phyloP scores from a whole-genome alignment of 164 flowering plant genomes.

The Aristolochia californica region DNA sequence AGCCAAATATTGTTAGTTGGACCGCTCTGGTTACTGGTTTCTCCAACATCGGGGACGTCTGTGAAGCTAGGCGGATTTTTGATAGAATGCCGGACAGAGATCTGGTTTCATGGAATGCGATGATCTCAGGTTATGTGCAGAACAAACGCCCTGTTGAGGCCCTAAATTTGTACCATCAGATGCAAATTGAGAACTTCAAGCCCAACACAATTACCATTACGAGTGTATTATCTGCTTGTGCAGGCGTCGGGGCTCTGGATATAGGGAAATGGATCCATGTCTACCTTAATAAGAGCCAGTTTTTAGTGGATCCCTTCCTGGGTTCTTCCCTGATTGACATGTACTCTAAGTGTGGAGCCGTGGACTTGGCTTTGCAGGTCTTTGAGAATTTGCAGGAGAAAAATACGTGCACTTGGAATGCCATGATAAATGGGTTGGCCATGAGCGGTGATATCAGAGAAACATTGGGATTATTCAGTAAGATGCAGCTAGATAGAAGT shows the following conservation, averaged over 20 bases:
- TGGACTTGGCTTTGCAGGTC: slow-evolving; percentile 15
- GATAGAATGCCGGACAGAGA: slow-evolving; percentile 20
- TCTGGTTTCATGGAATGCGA: slow-evolving; percentile 16
- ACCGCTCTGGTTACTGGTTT: slow-evolving; percentile 21
- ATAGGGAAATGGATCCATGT: slow-evolving; percentile 22
- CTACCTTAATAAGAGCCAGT: slow-evolving; percentile 12
- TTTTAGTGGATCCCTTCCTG: slow-evolving; percentile 14
- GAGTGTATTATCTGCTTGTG: slow-evolving; percentile 19
- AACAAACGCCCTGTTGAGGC: slow-evolving; percentile 13
- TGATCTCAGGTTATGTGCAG: slow-evolving; percentile 14
- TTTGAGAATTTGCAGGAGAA: slow-evolving; percentile 11
- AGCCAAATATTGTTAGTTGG: slow-evolving; percentile 16
- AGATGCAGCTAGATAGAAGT: slow-evolving; percentile 9
- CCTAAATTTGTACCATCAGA: slow-evolving; percentile 9
- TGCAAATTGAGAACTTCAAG: slow-evolving; percentile 15
- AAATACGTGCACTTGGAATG: slow-evolving; percentile 20
- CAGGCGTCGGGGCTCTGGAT: slow-evolving; percentile 19
- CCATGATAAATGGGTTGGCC: slow-evolving; percentile 25
- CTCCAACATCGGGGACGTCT: slow-evolving; percentile 11
- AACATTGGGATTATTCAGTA: slow-evolving; percentile 15
- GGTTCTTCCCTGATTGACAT: slow-evolving; percentile 24
- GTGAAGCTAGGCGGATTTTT: slow-evolving; percentile 15
- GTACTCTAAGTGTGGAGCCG: slow-evolving; percentile 22
- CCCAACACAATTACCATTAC: slow-evolving; percentile 15
- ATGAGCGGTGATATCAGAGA: slow-evolving; percentile 19